Evolutionary conservation across 176 grass and related monocot genomes (phyloP), one percentile per base, ranked within the genome.

Genomic region (Rhipidocladum racemiflorum): DNA sequence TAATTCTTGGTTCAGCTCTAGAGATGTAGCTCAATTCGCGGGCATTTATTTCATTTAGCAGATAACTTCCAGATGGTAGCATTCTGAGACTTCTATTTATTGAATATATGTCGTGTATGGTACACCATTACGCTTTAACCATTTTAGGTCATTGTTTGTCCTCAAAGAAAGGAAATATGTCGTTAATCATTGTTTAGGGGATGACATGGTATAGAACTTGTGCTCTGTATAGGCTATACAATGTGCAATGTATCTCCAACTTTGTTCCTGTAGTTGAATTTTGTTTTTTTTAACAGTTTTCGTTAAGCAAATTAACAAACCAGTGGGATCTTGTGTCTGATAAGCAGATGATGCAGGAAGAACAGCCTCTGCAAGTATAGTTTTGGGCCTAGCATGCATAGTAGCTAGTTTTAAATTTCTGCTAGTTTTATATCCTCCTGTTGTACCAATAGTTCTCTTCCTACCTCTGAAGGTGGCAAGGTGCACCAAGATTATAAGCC

Each of bases 271-370:
- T 24, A 36, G 4, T 42, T 63, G 63, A 72, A 7, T 6, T 74
- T 27, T 66, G 54, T n/a, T 49, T 4, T 43, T 14, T 51, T 68
- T 49, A 49, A 4, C 21, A 29, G 45, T 21, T 66, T 17, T 2
- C n/a, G 8, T 63, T 57, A 10, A n/a, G 21, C n/a, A 6, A 24
- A 56, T 32, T 5, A n/a, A 12, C 20, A 69, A 92, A 90, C 84
- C 92, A 97, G 46, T 97, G 95, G 95, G 95, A 97, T 80, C 79
- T 97, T 7, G 95, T 97, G 34, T 97, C 95, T 12, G 95, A 97
- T n/a, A 97, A 97, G 9, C 92, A 97, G 36, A 97, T 97, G 95
- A 97, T 97, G 95, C 95, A 94, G 21, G 92, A 94, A 35, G 92
- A 97, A 54, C 92, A 97, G 25, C 95, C 92, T n/a, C n/a, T n/a